These are phyloP conservation scores for Dictyostelium citrinum DNA, from an alignment of 78 protist genomes.

Conservation along the genomic window DNA sequence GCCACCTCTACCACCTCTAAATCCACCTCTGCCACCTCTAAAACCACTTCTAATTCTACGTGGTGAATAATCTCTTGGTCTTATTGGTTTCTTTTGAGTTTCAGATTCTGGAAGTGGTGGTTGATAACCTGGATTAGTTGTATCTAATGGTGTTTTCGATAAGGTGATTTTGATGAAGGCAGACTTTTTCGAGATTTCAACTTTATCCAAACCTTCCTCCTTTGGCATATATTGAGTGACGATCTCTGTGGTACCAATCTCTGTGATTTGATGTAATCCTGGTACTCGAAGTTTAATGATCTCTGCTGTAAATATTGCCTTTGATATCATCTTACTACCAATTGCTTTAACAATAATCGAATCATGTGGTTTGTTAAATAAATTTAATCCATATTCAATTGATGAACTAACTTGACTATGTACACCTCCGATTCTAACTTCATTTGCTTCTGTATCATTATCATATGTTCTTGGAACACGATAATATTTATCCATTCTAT, in stretches of 20 bases:
- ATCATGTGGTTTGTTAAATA: conserved; percentile 14
- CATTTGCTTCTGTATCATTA: conserved; percentile 57
- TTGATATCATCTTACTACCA: conserved; percentile 16
- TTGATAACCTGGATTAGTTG: conserved; percentile 51
- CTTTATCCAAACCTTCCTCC: conserved; percentile 75
- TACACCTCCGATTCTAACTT: conserved; percentile 41
- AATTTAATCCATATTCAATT: conserved; percentile 61
- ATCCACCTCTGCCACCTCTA: conserved; percentile 14
- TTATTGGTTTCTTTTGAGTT: neutral
- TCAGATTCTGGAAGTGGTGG: conserved; percentile 31
- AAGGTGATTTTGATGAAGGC: conserved; percentile 54
- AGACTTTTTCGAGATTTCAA: conserved; percentile 32
- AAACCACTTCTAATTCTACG: neutral
- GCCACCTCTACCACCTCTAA: conserved; percentile 18
- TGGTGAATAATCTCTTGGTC: conserved; percentile 6
- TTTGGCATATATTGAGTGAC: conserved; percentile 57
- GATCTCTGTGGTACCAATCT: conserved; percentile 45
- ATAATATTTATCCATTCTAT: conserved; percentile 55
- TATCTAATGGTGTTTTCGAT: conserved; percentile 25
- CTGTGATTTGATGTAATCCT: conserved; percentile 59
- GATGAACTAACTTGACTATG: conserved; percentile 27
- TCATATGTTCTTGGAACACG: conserved; percentile 26
- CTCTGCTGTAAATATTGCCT: conserved; percentile 63
- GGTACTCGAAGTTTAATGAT: conserved; percentile 47
- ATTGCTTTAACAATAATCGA: conserved; percentile 61